A percentile compares a stretch with the other conserved stretches of the same genome.
Conservation (phyloP, 352 stramenopile species). For the Hyphochytrium catenoides region DNA sequence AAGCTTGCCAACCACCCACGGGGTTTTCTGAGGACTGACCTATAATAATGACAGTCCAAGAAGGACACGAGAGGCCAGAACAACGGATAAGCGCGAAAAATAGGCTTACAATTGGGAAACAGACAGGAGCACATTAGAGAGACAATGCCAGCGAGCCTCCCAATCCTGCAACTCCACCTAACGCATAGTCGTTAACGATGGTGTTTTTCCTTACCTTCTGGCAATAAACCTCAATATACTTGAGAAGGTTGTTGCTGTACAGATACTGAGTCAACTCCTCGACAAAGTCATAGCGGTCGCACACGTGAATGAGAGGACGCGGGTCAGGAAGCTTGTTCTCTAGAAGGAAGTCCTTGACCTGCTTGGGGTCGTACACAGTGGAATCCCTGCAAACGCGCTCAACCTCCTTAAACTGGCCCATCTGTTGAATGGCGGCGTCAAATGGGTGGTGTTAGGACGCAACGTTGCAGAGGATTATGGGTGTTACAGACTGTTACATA, state of each 20-base stretch:
- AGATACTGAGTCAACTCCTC: slow-evolving; percentile 99
- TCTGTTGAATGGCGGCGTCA: too few relatives aligned
- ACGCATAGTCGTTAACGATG: slow-evolving; percentile 8
- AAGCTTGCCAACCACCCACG: slow-evolving; percentile 95
- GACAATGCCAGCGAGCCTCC: too few relatives aligned
- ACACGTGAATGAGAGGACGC: slow-evolving; percentile 96
- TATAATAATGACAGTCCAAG: too few relatives aligned
- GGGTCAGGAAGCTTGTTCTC: slow-evolving; percentile 97
- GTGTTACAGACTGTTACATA: too few relatives aligned
- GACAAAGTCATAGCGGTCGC: slow-evolving; percentile 96
- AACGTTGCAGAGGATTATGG: too few relatives aligned
- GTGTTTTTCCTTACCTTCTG: slow-evolving; percentile 42
- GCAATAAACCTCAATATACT: slow-evolving; percentile 99
- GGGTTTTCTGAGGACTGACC: slow-evolving; percentile 92
- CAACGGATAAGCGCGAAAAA: too few relatives aligned
- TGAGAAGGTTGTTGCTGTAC: slow-evolving; percentile 97
- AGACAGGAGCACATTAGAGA: too few relatives aligned
- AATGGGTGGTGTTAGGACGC: too few relatives aligned
- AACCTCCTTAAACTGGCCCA: slow-evolving; percentile 99
- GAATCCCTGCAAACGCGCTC: slow-evolving; percentile 97
- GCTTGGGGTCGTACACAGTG: slow-evolving; percentile 95
- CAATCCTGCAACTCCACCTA: too few relatives aligned
- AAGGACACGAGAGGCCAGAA: too few relatives aligned
- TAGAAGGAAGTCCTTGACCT: slow-evolving; percentile 99
- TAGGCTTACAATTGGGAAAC: too few relatives aligned